Evolutionary conservation across 2,329 filamentous ascomycete species (phyloP).

Genomic region (Clonostachys rhizophaga): DNA sequence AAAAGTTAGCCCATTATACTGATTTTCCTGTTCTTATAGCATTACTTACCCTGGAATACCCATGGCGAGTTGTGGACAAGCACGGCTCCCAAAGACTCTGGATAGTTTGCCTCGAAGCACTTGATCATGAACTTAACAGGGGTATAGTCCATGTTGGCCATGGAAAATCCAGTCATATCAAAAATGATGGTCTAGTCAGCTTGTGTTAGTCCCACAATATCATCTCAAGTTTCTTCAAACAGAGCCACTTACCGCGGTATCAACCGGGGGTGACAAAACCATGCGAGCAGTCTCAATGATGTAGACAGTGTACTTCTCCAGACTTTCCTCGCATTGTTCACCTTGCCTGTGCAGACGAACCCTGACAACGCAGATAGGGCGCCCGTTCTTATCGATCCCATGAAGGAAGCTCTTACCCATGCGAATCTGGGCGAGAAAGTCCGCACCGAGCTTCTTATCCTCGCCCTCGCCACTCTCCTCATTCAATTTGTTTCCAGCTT

Average conservation of each 20-base stretch:
- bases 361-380: conserved; percentile 83
- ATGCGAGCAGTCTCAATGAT: conserved; percentile 92
- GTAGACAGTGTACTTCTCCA: conserved; percentile 90
- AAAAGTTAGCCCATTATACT: not conserved
- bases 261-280: conserved; percentile 72
- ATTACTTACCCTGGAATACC: conserved; percentile 78
- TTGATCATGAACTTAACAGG: conserved; percentile 99
- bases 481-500: conserved; percentile 59
- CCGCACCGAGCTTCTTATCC: conserved; percentile 63
- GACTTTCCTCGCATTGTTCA: conserved; percentile 74
- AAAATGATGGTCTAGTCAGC: conserved; percentile 75
- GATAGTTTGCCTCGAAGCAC: conserved; percentile 98
- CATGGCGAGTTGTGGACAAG: conserved; percentile 95
- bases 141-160: conserved; percentile 97
- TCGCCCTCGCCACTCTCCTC: conserved; percentile 51
- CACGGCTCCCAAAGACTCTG: conserved; percentile 83
- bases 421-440: conserved; percentile 79
- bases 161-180: conserved; percentile 89
- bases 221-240: not conserved
- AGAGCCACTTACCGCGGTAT: conserved; percentile 73
- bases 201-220: conserved; percentile 10
- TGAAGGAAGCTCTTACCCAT: conserved; percentile 94
- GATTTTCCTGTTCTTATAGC: conserved; percentile 4
- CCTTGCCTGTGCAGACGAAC: conserved; percentile 77
- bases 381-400: conserved; percentile 75